These are phyloP conservation scores for Pneumocystis canis DNA, from an alignment of 1,139 yeast species.

Conservation along the genomic window DNA sequence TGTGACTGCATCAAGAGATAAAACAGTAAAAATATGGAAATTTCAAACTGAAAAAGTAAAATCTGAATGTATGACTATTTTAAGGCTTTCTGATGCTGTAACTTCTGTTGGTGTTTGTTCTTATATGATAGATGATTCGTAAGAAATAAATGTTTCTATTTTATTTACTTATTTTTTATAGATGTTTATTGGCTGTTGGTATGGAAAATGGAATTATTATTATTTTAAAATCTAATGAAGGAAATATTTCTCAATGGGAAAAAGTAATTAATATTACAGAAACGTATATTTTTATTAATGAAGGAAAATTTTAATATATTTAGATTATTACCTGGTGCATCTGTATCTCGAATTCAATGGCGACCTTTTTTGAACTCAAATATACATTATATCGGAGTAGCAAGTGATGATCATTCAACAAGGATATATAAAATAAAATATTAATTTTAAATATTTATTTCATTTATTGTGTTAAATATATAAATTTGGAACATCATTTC, in stretches of 20 bases:
- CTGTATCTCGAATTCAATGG: neutral
- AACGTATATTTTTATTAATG: constrained; percentile 10
- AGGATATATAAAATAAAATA: neutral
- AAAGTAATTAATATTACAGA: constrained; percentile 1
- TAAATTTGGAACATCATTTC: neutral
- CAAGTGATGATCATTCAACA: neutral
- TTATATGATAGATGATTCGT: constrained; percentile 10
- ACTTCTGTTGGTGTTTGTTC: constrained; percentile 54
- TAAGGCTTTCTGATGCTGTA: constrained; percentile 35
- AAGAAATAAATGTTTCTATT: neutral
- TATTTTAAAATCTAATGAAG: constrained; percentile 20
- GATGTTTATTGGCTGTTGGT: constrained; percentile 46
- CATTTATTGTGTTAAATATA: neutral
- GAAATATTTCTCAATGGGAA: constrained; percentile 15
- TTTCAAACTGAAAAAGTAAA: constrained; percentile 12
- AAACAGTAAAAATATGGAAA: constrained; percentile 23
- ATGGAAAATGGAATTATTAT: constrained; percentile 48
- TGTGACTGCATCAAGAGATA: constrained; percentile 82
- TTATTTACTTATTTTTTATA: constrained; percentile 16
- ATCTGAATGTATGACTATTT: neutral
- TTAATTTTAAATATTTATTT: neutral
- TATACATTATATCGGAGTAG: neutral
- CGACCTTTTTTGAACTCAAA: neutral
- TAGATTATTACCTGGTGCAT: neutral
- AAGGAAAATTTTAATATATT: neutral